Base-by-base conservation (phyloP, 1,139 yeast genomes). In the Hansenula sp. region DNA sequence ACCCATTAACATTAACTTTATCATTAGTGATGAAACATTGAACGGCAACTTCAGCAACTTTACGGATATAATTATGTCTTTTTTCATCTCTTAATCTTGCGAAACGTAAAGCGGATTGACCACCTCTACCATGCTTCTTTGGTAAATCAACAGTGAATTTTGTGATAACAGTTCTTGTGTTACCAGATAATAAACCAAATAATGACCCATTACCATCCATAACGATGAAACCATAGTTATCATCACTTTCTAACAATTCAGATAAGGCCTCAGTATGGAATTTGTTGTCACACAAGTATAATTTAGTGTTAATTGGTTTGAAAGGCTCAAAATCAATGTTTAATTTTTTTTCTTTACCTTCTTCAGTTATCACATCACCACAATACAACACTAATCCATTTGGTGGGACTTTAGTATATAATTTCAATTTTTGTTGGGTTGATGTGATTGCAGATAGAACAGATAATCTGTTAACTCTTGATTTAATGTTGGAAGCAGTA, bases 121-220 rank as follows among this genome's bases (percentile, higher is more conserved):
- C 99, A 86, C 99, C 99, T 78, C 99, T 87, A 60, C 99, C 99
- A 76, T 93, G 99, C 87, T 93, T 93, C 74, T 93, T 93, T 57
- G 99, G 99, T 62, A 93, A 77, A 68, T 93, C 99, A 47, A 93
- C 99, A 3, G 96, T 85, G 71, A 93, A 93, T 69, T 93, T 93
- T 70, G 93, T 96, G 63, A 93, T 74, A 42, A 93, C 87, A 53
- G 94, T 97, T 74, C 99, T 84, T 42, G 96, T 91, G 72, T 93
- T 93, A 67, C 99, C 99, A 41, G 95, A 81, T 44, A 93, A 81
- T n/a, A 96, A 79, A 69, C 99, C 99, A 59, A 93, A 93, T 54
- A 93, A 74, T 5, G 97, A 88, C 48, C 99, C 99, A 66, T 90
- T 90, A 88, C 99, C 99, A 70, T 93, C 99, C 99, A 93, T 93